Base-by-base conservation (phyloP, 768 basidiomycete genomes). In the Suillus brevipes region DNA sequence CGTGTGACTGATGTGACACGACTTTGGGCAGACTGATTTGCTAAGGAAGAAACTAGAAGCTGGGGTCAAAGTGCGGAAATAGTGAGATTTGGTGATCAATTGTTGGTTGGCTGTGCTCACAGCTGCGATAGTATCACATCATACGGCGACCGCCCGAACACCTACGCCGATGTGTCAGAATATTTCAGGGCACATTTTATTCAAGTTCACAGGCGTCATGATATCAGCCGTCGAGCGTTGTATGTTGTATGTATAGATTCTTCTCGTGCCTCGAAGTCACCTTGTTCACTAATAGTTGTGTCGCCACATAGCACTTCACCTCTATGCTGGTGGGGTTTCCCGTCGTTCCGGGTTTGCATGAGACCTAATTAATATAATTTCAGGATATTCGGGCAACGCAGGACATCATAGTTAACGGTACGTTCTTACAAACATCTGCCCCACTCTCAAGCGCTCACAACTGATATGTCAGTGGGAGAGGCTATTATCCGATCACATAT, bases 141-240 rank as follows among this genome's bases (percentile, higher is more conserved):
- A 60, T 92, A 88, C 68, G 89, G 88, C 6, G 83, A 89, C 61
- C 83, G 91, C 28, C 82, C 88, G 38, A 92, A 94, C 68, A 85
- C 83, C 60, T 91, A 81, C 73, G 85, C 89, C 69, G 83, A 84
- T 23, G 92, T 89, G 18, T 83, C 91, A 43, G 84, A 87, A 59
- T 94, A 94, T 70, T 94, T 94, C 80, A 85, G 86, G n/a, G 84
- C 89, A n/a, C 92, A 94, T 74, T 94, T 94, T 71, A 78, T 87
- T 34, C 89, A 91, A 67, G 87, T 87, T 13, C 90, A 94, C 73
- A 83, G 84, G 70, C 83, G 85, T 67, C 87, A 88, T 66, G 89
- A 91, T 70, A 76, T 78, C 37, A 81, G 82, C 20, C 81, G 81
- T 63, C 83, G 91, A 52, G 82, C 82, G 57, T 78, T 92, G 20